Base-by-base conservation (phyloP, 352 stramenopile species). In the Phytophthora ramorum region DNA sequence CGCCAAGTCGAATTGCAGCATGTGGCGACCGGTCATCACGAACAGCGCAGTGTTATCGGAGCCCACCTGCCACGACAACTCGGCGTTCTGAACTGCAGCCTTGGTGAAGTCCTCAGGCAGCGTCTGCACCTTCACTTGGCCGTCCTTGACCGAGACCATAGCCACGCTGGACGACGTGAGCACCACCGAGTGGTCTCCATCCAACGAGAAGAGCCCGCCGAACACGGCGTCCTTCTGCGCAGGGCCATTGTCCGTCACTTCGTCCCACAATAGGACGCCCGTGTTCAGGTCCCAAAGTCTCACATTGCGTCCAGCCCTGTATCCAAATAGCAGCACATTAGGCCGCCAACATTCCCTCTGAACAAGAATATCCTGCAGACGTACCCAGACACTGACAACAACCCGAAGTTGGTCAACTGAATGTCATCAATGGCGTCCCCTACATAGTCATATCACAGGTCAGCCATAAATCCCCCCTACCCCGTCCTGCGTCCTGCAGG, bases 191-290 rank as follows among this genome's bases (percentile, higher is more conserved):
- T 76, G 79, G 43, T 90, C 78, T 13, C 81, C 77, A 12, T 77
- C 66, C 17, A 89, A 53, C 28, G 77, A 61, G 24, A 90, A 76
- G 16, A 89, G 56, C 0, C 69, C 74, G 17, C 59, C 64, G 48
- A 90, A 87, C 16, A 78, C 46, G 3, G 59, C 58, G 20, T 71
- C 24, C 8, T 63, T 41, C 26, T 43, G 64, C 24, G 58, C 46
- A 26, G 47, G 51, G 13, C 69, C 63, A 0, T 57, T n/a, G 46
- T 67, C 77, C 8, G 69, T 74, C 12, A 83, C 59, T 47, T 81
- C 78, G 54, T 95, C 82, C 87, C 87, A 95, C 10, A 91, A 54
- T 43, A 95, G 49, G n/a, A 76, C 68, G 12, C 87, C 87, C 19
- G 88, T 66, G 1, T 75, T 73, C 0, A 72, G 43, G 47, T 95